A percentile compares a stretch with the other conserved stretches of the same genome.
Conservation (phyloP, 768 basidiomycete genomes). For the Suillus clintonianus region DNA sequence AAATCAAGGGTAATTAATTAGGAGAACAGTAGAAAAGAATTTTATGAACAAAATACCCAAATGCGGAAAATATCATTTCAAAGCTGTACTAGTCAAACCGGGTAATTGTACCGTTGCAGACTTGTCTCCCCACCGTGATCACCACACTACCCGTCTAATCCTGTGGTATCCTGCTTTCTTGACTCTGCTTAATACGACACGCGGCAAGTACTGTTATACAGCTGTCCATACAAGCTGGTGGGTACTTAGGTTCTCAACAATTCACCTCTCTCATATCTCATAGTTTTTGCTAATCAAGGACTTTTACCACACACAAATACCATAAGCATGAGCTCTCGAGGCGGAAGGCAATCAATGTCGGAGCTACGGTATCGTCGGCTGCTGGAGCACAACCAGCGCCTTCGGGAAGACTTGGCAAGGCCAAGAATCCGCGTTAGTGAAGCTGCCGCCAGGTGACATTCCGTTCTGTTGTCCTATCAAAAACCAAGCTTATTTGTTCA, state of each 20-base stretch:
- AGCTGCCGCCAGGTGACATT: conserved; percentile 62
- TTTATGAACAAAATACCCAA: background rate
- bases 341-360: conserved; percentile 73
- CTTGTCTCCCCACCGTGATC: conserved; percentile 4
- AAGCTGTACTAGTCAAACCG: conserved; percentile 1
- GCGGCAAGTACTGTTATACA: background rate
- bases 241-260: background rate
- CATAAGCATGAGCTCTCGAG: conserved; percentile 57
- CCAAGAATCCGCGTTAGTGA: conserved; percentile 75
- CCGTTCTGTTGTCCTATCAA: background rate
- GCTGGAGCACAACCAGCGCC: conserved; percentile 71
- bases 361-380: conserved; percentile 81
- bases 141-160: background rate
- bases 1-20: background rate
- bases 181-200: background rate
- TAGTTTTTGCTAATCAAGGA: background rate
- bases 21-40: background rate
- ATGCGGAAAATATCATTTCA: background rate
- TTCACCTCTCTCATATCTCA: conserved; percentile 4
- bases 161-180: background rate
- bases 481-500: conserved; percentile 6
- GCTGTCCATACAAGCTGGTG: conserved; percentile 1
- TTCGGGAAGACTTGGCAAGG: conserved; percentile 71
- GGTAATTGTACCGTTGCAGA: conserved; percentile 4
- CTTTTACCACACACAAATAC: conserved; percentile 2